phyloP scores from a whole-genome alignment of 2,329 filamentous ascomycete genomes.

The Aspergillus aculeatus region DNA sequence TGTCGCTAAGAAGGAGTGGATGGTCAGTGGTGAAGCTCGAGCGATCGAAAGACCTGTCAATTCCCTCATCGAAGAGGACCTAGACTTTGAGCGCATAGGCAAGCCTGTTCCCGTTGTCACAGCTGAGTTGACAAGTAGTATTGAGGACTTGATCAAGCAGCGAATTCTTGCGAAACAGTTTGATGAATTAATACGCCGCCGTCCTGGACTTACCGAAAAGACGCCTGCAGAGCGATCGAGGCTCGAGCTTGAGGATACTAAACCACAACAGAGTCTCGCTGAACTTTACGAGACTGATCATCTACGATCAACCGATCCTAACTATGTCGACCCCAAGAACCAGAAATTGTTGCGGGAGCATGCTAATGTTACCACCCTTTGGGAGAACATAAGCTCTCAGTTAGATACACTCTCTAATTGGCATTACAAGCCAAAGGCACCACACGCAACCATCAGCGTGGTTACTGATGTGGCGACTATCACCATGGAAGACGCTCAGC shows the following conservation, averaged over 20 bases:
- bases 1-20: constrained; percentile 88
- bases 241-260: constrained; percentile 80
- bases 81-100: constrained; percentile 92
- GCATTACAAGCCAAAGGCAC: constrained; percentile 90
- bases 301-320: constrained; percentile 72
- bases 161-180: constrained; percentile 88
- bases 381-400: constrained; percentile 75
- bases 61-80: constrained; percentile 87
- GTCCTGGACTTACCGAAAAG: constrained; percentile 69
- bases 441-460: constrained; percentile 77
- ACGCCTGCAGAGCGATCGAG: constrained; percentile 67
- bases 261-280: constrained; percentile 81
- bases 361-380: constrained; percentile 75
- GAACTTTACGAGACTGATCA: constrained; percentile 95
- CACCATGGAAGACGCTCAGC: constrained; percentile 91
- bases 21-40: constrained; percentile 80
- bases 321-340: constrained; percentile 76
- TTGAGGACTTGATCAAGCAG: constrained; percentile 91
- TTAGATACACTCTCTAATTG: constrained; percentile 89
- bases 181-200: constrained; percentile 81
- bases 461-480: constrained; percentile 89
- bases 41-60: constrained; percentile 82
- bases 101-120: constrained; percentile 95
- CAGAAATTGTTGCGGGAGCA: constrained; percentile 82
- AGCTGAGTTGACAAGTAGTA: constrained; percentile 81